phyloP scores from a whole-genome alignment of 352 stramenopile genomes.

The Globisporangium spinosum region DNA sequence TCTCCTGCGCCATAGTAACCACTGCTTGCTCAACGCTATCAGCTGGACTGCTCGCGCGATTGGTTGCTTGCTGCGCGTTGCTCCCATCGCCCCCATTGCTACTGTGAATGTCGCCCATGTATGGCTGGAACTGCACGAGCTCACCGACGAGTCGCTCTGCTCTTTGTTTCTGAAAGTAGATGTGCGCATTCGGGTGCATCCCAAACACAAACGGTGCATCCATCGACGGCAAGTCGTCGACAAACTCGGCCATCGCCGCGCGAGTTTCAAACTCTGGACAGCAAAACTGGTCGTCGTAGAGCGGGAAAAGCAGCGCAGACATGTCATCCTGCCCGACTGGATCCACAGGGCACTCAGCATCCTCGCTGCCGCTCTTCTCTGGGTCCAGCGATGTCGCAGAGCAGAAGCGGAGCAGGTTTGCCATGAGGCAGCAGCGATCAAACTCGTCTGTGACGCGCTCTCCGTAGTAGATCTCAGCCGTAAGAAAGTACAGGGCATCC shows the following conservation, averaged over 20 bases:
- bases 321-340: not conserved
- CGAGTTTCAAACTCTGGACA: slow-evolving; percentile 36
- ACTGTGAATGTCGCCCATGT: not conserved
- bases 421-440: slow-evolving; percentile 64
- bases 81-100: not conserved
- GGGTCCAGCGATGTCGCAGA: slow-evolving; percentile 25
- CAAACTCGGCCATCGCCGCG: slow-evolving; percentile 40
- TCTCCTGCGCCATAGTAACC: slow-evolving; percentile 19
- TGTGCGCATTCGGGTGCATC: slow-evolving; percentile 78
- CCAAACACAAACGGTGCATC: slow-evolving; percentile 73
- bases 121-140: slow-evolving; percentile 39
- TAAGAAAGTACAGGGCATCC: slow-evolving; percentile 76
- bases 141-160: slow-evolving; percentile 35
- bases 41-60: not conserved
- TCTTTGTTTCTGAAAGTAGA: slow-evolving; percentile 63
- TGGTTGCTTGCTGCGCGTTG: not conserved
- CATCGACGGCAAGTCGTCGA: slow-evolving; percentile 44
- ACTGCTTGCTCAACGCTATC: slow-evolving; percentile 18
- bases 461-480: slow-evolving; percentile 79
- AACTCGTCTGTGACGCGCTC: slow-evolving; percentile 81
- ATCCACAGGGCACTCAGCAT: not conserved
- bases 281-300: slow-evolving; percentile 35
- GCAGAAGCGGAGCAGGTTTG: slow-evolving; percentile 65
- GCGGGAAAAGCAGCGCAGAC: slow-evolving; percentile 19
- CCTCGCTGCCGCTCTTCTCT: not conserved